A percentile compares a stretch with the other conserved stretches of the same genome.
Conservation (phyloP, 176 grass and related monocot species). For the Panicum miliaceum region DNA sequence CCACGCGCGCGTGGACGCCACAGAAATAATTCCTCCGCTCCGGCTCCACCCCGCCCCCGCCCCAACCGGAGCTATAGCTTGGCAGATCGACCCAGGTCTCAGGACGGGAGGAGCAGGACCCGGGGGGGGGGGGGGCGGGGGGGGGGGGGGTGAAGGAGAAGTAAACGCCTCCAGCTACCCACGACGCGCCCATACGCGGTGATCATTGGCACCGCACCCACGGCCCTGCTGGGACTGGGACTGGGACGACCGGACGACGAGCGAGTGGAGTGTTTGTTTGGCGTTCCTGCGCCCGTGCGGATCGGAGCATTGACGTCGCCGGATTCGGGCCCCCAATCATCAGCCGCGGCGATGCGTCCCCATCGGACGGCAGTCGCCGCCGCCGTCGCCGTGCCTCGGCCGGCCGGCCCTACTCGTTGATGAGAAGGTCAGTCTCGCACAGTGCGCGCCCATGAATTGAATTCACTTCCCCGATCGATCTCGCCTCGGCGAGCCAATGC, state of each 20-base stretch:
- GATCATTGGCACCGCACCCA: constrained; percentile 29
- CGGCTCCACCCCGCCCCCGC: background rate
- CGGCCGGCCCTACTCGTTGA: background rate
- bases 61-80: too few species aligned
- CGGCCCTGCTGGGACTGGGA: too few species aligned
- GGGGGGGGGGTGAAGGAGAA: background rate
- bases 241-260: background rate
- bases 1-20: constrained; percentile 34
- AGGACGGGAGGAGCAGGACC: background rate
- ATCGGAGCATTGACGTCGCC: constrained; percentile 13
- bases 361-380: background rate
- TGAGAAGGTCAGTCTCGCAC: background rate
- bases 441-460: background rate
- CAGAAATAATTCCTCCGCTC: background rate
- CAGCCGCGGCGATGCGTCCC: constrained; percentile 4
- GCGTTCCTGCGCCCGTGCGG: constrained; percentile 44
- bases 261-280: background rate
- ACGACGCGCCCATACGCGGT: constrained; percentile 35
- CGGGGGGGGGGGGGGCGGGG: too few species aligned
- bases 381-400: background rate
- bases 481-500: background rate
- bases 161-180: background rate
- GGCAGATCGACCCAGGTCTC: background rate
- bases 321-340: background rate
- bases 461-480: background rate